Conservation (phyloP, 306 rosid genomes). For the Prosopis cineraria region DNA sequence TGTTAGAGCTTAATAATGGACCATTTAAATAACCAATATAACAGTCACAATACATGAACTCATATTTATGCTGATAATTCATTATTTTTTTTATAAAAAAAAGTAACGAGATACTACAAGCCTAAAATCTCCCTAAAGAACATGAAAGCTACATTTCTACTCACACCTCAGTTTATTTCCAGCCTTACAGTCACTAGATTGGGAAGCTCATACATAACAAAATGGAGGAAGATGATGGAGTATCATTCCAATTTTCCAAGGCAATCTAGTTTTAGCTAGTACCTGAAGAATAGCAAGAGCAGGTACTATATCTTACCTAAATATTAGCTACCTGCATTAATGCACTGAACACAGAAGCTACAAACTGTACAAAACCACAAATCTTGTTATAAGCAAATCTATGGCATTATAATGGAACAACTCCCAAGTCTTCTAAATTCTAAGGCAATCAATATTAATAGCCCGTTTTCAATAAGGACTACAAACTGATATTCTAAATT, state of each 20-base stretch:
- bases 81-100: background rate
- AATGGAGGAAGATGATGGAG: background rate
- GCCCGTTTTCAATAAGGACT: slow-evolving; percentile 13
- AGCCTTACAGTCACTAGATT: background rate
- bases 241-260: background rate
- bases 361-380: background rate
- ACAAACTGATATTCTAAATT: background rate
- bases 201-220: background rate
- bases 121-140: background rate
- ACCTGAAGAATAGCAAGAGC: background rate
- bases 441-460: background rate
- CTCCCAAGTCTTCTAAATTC: too few species aligned
- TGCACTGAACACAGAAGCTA: background rate
- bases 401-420: background rate
- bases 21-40: background rate
- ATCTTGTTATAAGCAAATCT: background rate
- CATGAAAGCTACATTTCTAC: background rate
- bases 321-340: background rate
- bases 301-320: background rate
- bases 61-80: background rate
- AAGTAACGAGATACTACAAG: background rate
- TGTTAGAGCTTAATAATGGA: background rate
- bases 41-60: slow-evolving; percentile 9
- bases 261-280: background rate
- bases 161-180: background rate